Base-by-base conservation (phyloP, 805 yeast species). In the Hagleromyces aurorensis region DNA sequence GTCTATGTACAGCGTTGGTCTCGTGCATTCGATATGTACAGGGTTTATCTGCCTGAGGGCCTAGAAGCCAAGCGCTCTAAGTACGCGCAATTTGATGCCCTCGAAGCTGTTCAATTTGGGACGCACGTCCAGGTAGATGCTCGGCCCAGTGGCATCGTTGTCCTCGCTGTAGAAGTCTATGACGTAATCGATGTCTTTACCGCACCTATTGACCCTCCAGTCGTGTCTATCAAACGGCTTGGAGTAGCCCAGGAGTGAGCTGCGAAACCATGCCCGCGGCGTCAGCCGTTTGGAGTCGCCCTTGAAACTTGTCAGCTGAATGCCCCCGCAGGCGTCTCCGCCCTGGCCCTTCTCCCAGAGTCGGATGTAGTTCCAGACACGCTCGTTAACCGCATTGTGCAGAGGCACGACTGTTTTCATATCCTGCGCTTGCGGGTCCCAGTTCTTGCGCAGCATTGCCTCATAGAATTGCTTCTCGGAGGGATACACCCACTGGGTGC, bases 201-300 rank as follows among this genome's bases (percentile, higher is more conserved):
- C 97, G 55, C 96, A 84, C 31, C 96, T 64, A 46, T 81, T 76
- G 7, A 89, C 69, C 5, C 70, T 65, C 98, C 98, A 89, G 57
- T 89, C 98, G 52, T 89, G 98, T 46, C 98, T 70, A 58, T 89
- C 98, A 59, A 89, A 89, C 0, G 98, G 98, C 38, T 70, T 70
- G 28, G 74, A 75, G 34, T 71, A 66, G 0, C 94, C 95, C 29
- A 83, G 46, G 21, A 75, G 49, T 30, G 71, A 56, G n/a, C 48
- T 40, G 35, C 77, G 71, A 36, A 80, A 63, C 38, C 83, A 68
- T 0, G 97, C 97, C 44, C 91, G 68, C 5, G 98, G 98, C 0
- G 96, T 85, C 22, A 85, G 47, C 44, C 81, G 80, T 40, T 75
- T 72, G 26, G 87, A 75, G 51, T 91, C 94, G 5, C 97, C 98